Base-by-base conservation (phyloP, 1,284 basidiomycete species). In the Tylopilus microsporus region DNA sequence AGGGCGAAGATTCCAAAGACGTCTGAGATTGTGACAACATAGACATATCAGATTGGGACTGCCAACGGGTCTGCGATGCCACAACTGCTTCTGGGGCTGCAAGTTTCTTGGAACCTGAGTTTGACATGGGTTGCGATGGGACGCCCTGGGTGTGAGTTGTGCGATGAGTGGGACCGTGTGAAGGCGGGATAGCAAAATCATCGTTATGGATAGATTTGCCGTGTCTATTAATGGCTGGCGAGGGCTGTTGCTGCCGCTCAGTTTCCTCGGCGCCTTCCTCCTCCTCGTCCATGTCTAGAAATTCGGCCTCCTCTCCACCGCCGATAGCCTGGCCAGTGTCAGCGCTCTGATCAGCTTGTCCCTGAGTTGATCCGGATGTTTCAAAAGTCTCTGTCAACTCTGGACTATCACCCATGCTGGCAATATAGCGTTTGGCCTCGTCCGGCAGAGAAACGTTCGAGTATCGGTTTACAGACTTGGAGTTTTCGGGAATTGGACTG, bases 361-460 rank as follows among this genome's bases (percentile, higher is more conserved):
- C 46, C 25, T 56, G 61, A 12, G 15, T 5, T 13, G 37, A 16
- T 46, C 55, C 54, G 11, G 49, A 41, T 12, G 30, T 43, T n/a
- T 60, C 48, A 9, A 16, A 25, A 19, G 36, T 7, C 13, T 49
- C 12, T 41, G 47, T 42, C 36, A 59, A 49, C 7, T 56, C 55
- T 5, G 85, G 82, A 65, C 83, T 84, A 52, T 89, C 86, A 30
- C 72, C 72, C 79, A 88, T 84, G 62, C 79, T 82, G 42, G 82
- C 78, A 57, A 89, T 86, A 66, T 87, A 90, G 49, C 80, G 81
- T 62, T 77, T 82, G 18, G 86, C 84, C 70, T 91, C 89, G 59
- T 89, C 87, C 1, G 89, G 86, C 39, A 89, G 76, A 41, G 84
- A 83, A 53, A 86, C 81, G 39, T 81, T 79, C 15, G 86, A 89